These are phyloP conservation scores for Termitomyces sp. DNA, from an alignment of 768 basidiomycete species.

Conservation along the genomic window DNA sequence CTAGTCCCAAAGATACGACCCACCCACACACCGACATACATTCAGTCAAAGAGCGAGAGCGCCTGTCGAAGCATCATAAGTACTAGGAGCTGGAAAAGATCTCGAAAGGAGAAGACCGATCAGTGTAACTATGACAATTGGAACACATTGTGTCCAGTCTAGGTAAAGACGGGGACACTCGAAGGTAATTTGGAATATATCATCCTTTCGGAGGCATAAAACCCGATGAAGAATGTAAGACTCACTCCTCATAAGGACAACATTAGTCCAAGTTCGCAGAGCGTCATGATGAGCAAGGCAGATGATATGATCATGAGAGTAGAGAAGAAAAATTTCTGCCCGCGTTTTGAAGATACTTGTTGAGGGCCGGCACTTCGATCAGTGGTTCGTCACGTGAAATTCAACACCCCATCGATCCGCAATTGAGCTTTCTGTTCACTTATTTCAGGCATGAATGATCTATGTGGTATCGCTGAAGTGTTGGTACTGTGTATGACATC, in stretches of 20 bases:
- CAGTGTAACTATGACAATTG: slow-evolving; percentile 94
- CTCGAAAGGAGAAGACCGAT: slow-evolving; percentile 38
- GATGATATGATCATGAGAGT: background rate
- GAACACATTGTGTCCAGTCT: slow-evolving; percentile 48
- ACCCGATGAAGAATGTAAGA: background rate
- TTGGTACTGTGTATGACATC: background rate
- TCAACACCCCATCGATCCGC: too few relatives aligned
- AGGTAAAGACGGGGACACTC: slow-evolving; percentile 50
- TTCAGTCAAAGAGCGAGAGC: background rate
- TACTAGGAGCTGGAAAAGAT: slow-evolving; percentile 8
- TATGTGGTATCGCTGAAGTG: background rate
- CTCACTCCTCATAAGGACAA: background rate
- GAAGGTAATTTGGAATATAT: slow-evolving; percentile 33
- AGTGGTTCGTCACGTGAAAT: background rate
- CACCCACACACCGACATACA: background rate
- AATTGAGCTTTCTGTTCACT: too few relatives aligned
- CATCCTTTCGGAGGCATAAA: slow-evolving; percentile 46
- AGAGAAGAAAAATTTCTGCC: slow-evolving; percentile 7
- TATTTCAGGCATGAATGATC: background rate
- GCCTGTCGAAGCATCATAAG: background rate
- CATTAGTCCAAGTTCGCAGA: background rate
- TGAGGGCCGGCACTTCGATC: slow-evolving; percentile 12
- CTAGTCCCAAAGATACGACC: background rate
- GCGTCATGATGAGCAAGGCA: background rate
- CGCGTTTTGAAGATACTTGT: slow-evolving; percentile 6